Conservation (phyloP, 257 asterid genomes). For the Scutellaria barbata region DNA sequence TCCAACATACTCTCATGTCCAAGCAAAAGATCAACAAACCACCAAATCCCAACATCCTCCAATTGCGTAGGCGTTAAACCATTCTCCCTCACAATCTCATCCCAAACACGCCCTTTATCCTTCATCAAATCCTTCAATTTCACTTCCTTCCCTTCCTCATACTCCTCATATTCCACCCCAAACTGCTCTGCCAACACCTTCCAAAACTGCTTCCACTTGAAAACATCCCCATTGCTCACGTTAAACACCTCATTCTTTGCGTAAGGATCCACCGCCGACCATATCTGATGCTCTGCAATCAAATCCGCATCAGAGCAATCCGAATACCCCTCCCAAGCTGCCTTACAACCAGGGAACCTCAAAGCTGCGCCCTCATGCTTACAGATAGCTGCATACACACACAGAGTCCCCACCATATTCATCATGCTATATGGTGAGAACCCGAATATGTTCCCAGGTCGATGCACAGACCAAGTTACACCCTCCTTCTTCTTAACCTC, state of each 20-base stretch:
- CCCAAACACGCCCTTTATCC: conserved; percentile 84
- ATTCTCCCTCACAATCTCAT: conserved; percentile 71
- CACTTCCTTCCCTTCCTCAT: conserved; percentile 57
- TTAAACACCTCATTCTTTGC: conserved; percentile 92
- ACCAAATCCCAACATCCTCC: conserved; percentile 82
- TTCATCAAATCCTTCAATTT: conserved; percentile 73
- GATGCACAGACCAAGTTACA: conserved; percentile 84
- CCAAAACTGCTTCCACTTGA: conserved; percentile 95
- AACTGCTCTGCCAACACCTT: conserved; percentile 85
- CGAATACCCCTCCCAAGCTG: conserved; percentile 76
- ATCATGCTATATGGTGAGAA: conserved; percentile 81
- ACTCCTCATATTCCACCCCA: conserved; percentile 63
- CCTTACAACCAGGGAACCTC: conserved; percentile 76
- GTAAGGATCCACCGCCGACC: conserved; percentile 93
- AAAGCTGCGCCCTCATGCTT: conserved; percentile 73
- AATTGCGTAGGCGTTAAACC: conserved; percentile 58
- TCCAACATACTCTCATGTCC: conserved; percentile 43
- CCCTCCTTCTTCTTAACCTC: conserved; percentile 72
- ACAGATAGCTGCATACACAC: conserved; percentile 88
- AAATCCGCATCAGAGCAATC: conserved; percentile 89
- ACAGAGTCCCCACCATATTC: conserved; percentile 79
- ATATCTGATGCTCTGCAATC: conserved; percentile 90
- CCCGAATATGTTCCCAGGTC: conserved; percentile 78
- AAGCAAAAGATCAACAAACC: conserved; percentile 65
- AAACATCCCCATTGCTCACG: conserved; percentile 91